Base-by-base conservation (phyloP, 225 moss, liverwort and hornwort genomes). In the Sphagnum tenellum region DNA sequence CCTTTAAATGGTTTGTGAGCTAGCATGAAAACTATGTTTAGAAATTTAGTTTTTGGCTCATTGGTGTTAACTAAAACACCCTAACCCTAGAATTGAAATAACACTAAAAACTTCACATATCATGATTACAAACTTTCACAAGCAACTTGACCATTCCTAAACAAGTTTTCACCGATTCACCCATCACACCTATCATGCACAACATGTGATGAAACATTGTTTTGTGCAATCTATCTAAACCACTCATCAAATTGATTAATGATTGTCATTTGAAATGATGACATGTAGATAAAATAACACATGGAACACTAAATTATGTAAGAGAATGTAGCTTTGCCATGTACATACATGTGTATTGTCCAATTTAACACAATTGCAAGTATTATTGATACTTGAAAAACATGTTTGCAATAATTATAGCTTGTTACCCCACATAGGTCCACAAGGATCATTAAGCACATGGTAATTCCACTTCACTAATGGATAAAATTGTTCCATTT, bases 71-170 rank as follows among this genome's bases (percentile, higher is more conserved):
- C 47, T 59, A 56, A 62, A 63, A 65, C 70, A 50, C 75, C 86
- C 73, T 94, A 90, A 63, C 76, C 79, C 90, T 89, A 94, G 66
- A 89, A 89, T 67, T 94, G 94, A 45, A 94, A 83, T 53, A 90
- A 69, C 87, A 90, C 78, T 51, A 94, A 72, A 59, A 89, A 76
- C 50, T 89, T 94, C 89, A 82, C 44, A 91, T 69, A 62, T 94
- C 90, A 79, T 74, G 69, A 63, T 75, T 80, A 64, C 81, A 89
- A 64, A 80, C 76, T 70, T 80, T 81, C 69, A 87, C 85, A 49
- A 91, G 73, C 45, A 78, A 70, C 72, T 82, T 79, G 55, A 91
- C 65, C 29, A 91, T 66, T 57, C 64, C 70, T 49, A 83, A 81
- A 59, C 69, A 83, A 74, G 75, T 85, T 46, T 71, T 61, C 55